Base-by-base conservation (phyloP, 305 asterid species). In the Solanum aculeatissimum region DNA sequence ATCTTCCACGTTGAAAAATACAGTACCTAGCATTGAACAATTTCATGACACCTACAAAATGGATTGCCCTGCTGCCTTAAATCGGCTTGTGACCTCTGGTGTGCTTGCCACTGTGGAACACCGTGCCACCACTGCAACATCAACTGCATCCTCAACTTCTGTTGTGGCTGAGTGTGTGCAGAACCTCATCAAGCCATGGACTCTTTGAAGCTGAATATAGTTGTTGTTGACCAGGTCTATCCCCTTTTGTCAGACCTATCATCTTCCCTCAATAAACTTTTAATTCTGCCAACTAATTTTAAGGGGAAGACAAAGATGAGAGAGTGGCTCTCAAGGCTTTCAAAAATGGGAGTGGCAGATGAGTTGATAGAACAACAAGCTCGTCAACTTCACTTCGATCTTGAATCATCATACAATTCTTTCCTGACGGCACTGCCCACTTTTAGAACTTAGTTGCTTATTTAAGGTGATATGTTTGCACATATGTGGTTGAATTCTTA, bases 351-450 rank as follows among this genome's bases (percentile, higher is more conserved):
- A 27, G 99, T 97, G 51, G 93, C 99, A 9, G 98, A 95, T 90
- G 98, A 95, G 90, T 91, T 95, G 72, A 94, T 97, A 2, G 97
- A 94, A 89, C 99, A 95, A 94, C 99, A 95, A 86, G 92, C 98
- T 13, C 90, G 99, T n/a, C 99, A 96, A 88, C 97, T 96, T 47
- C 98, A 92, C 90, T 96, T 95, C 47, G 98, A 96, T 79, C 90
- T 96, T 84, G 98, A 96, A 80, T 93, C 98, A 0, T 92, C 99
- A 21, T 96, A 94, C 92, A 96, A 95, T 91, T 94, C 97, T 2
- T 96, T 96, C 88, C 92, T 96, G 98, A 98, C 6, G 40, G 7
- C 5, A 35, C 6, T 35, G 40, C 40, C 40, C 5, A 35, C 7
- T 35, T 1, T 5, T 35, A 1, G 5, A 35, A 35, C 40, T 35